These are phyloP conservation scores for Ballota nigra DNA, from an alignment of 257 asterid genomes.

Conservation along the genomic window DNA sequence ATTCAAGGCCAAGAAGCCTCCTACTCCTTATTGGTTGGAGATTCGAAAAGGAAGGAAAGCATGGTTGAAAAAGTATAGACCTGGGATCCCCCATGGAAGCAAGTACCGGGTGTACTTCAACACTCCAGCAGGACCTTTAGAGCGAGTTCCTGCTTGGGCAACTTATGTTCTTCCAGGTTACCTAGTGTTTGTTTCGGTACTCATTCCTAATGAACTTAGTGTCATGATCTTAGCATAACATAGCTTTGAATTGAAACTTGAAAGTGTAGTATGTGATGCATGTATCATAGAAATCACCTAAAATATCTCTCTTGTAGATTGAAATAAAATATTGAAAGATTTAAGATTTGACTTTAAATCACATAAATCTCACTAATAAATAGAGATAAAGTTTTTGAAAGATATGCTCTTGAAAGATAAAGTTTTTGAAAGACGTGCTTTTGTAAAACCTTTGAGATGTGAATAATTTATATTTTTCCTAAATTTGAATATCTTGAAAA, in stretches of 20 bases:
- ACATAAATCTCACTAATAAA: too few species aligned
- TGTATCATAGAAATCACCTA: not conserved
- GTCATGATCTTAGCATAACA: too few species aligned
- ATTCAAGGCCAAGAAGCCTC: slow-evolving; percentile 72
- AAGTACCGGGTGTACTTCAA: slow-evolving; percentile 84
- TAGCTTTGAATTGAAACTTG: too few species aligned
- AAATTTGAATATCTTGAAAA: too few species aligned
- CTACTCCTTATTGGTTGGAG: slow-evolving; percentile 92
- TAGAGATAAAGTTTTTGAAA: too few species aligned
- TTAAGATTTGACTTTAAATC: too few species aligned
- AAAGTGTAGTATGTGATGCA: too few species aligned
- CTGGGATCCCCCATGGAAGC: slow-evolving; percentile 93
- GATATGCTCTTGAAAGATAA: too few species aligned
- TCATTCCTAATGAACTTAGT: not conserved
- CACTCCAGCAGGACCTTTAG: slow-evolving; percentile 90
- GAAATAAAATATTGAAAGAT: not conserved
- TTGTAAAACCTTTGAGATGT: too few species aligned
- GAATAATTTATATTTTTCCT: too few species aligned
- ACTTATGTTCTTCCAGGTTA: slow-evolving; percentile 88
- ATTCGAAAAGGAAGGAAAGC: slow-evolving; percentile 94
- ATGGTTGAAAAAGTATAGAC: slow-evolving; percentile 82
- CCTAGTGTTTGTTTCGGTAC: slow-evolving; percentile 25
- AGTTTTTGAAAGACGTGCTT: too few species aligned
- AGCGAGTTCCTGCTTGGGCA: slow-evolving; percentile 99
- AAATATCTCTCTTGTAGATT: not conserved